Evolutionary conservation across 2,329 filamentous ascomycete genomes (phyloP).

Genomic region (Bertia moriformis): DNA sequence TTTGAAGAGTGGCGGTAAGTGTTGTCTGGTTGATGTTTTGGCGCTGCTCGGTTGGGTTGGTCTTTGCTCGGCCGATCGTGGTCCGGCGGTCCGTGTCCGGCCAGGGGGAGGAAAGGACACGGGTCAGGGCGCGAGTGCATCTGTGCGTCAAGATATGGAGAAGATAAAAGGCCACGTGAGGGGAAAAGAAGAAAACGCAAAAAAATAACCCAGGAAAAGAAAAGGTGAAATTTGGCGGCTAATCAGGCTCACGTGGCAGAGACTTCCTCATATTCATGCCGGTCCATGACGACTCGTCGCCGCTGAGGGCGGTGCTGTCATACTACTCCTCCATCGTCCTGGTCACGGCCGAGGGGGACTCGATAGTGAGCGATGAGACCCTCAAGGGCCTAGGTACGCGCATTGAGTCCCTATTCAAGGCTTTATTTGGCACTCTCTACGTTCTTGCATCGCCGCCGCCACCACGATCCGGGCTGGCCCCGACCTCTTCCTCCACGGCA

Average conservation of each 20-base stretch:
- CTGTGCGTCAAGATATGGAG: too few relatives aligned
- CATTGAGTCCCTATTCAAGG: slow-evolving; percentile 50
- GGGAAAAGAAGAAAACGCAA: too few relatives aligned
- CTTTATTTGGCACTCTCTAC: slow-evolving; percentile 64
- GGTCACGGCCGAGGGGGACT: slow-evolving; percentile 86
- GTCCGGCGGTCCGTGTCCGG: too few relatives aligned
- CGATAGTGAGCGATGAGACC: slow-evolving; percentile 76
- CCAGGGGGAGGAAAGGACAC: too few relatives aligned
- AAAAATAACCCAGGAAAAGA: too few relatives aligned
- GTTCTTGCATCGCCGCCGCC: slow-evolving; percentile 40
- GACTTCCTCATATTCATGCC: slow-evolving; percentile 89
- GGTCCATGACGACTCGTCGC: slow-evolving; percentile 45
- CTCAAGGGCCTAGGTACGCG: slow-evolving; percentile 88
- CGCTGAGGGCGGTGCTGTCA: slow-evolving; percentile 69
- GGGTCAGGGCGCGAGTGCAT: too few relatives aligned
- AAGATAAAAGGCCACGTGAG: too few relatives aligned
- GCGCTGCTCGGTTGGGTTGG: slow-evolving; percentile 5
- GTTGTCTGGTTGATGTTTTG: slow-evolving; percentile 4
- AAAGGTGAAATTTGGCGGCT: too few relatives aligned
- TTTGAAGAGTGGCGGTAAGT: slow-evolving; percentile 95
- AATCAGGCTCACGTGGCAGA: too few relatives aligned
- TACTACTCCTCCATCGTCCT: slow-evolving; percentile 85
- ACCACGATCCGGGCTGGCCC: slow-evolving; percentile 8
- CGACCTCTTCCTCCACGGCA: slow-evolving; percentile 8
- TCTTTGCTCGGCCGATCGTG: too few relatives aligned